Conservation (phyloP, 106 monocot genomes). For the Dioscorea alata region DNA sequence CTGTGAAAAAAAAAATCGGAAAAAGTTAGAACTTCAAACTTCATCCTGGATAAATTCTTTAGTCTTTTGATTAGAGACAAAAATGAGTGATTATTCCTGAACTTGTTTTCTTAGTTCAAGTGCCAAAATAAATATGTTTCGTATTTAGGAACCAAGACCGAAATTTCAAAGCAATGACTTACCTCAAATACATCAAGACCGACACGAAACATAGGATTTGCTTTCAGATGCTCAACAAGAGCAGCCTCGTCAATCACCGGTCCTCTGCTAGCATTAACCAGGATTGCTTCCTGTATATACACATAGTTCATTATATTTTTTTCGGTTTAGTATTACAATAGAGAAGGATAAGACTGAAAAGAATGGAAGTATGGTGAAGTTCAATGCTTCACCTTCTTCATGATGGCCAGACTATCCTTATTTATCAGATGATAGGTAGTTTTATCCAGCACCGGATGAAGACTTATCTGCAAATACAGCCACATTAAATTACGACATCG, state of each 20-base stretch:
- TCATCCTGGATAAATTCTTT: too few relatives aligned
- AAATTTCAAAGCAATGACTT: slow-evolving; percentile 1
- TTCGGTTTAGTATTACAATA: neutral
- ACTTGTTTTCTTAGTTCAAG: too few relatives aligned
- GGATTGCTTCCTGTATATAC: slow-evolving; percentile 73
- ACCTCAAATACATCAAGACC: slow-evolving; percentile 99
- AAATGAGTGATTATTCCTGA: too few relatives aligned
- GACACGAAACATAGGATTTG: slow-evolving; percentile 92
- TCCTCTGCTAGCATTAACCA: slow-evolving; percentile 94
- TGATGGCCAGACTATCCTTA: slow-evolving; percentile 83
- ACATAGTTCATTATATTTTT: neutral
- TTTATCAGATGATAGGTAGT: slow-evolving; percentile 98
- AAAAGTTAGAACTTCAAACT: too few relatives aligned
- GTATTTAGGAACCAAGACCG: too few relatives aligned
- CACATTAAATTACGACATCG: too few relatives aligned
- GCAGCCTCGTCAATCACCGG: slow-evolving; percentile 95
- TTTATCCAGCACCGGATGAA: slow-evolving; percentile 95
- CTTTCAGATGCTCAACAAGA: slow-evolving; percentile 92
- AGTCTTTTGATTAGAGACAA: too few relatives aligned
- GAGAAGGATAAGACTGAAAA: neutral
- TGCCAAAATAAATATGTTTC: too few relatives aligned
- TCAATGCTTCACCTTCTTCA: slow-evolving; percentile 76
- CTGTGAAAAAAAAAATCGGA: slow-evolving; percentile 19
- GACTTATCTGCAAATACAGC: slow-evolving; percentile 69
- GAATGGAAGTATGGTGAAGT: too few relatives aligned